These are phyloP conservation scores for Sclerotinia spermophila DNA, from an alignment of 2,329 filamentous ascomycete species.

Conservation along the genomic window DNA sequence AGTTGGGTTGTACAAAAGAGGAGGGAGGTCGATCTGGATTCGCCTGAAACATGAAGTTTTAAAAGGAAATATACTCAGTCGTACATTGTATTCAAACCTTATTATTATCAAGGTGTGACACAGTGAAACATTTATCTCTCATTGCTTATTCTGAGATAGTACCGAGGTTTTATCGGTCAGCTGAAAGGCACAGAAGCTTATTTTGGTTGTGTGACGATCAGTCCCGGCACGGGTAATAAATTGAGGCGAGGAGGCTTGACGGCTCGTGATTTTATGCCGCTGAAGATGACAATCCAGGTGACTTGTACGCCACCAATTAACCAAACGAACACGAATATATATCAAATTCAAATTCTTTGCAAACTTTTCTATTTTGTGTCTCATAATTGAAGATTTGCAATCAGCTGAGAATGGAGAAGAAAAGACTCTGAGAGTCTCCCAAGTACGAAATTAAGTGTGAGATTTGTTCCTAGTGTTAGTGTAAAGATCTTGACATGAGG, in stretches of 20 bases:
- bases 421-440: neutral
- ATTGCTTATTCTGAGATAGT: neutral
- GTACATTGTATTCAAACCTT: too few species aligned
- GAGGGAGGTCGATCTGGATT: constrained; percentile 4
- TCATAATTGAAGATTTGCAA: neutral
- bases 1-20: neutral
- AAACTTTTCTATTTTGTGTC: neutral
- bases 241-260: neutral
- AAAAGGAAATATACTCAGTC: neutral
- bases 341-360: neutral
- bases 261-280: neutral
- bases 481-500: neutral
- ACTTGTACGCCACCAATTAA: neutral
- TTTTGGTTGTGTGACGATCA: neutral
- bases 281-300: neutral
- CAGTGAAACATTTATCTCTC: neutral
- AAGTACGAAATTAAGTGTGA: neutral
- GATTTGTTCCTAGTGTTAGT: neutral
- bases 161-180: neutral
- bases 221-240: neutral
- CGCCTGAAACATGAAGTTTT: neutral
- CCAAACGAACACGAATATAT: neutral
- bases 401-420: neutral
- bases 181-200: neutral
- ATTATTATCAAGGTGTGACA: neutral